Conservation (phyloP, 768 basidiomycete genomes). For the Russula brevipes region DNA sequence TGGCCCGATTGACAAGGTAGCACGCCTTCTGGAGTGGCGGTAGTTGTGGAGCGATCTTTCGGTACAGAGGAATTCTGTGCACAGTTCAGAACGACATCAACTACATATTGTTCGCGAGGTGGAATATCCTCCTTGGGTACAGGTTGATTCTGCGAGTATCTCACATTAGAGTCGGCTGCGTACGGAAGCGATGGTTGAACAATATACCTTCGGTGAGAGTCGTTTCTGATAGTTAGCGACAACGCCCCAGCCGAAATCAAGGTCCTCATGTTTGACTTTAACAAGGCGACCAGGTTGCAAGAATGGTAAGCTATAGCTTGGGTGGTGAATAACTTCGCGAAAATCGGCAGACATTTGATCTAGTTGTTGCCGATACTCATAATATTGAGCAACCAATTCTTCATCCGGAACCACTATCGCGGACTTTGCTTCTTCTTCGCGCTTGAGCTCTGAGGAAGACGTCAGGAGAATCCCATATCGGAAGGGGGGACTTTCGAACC, state of each 20-base stretch:
- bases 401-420: conserved; percentile 79
- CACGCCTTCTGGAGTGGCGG: conserved; percentile 62
- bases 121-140: conserved; percentile 66
- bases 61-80: conserved; percentile 54
- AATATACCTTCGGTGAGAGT: conserved; percentile 64
- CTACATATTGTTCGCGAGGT: conserved; percentile 85
- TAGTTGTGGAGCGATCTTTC: conserved; percentile 51
- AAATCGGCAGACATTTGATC: conserved; percentile 88
- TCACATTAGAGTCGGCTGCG: neutral
- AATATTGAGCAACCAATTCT: conserved; percentile 79
- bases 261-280: conserved; percentile 76
- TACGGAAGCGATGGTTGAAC: neutral
- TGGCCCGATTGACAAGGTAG: conserved; percentile 66
- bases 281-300: conserved; percentile 90
- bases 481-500: conserved; percentile 40
- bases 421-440: conserved; percentile 62
- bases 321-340: conserved; percentile 89
- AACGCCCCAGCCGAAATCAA: conserved; percentile 96
- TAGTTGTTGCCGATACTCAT: conserved; percentile 87
- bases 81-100: conserved; percentile 87
- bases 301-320: conserved; percentile 91
- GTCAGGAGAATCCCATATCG: neutral
- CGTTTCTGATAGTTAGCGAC: conserved; percentile 91
- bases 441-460: conserved; percentile 54
- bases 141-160: conserved; percentile 49